A percentile compares a stretch with the other conserved stretches of the same genome.
These are phyloP conservation scores for Kuraishia cidri DNA, from an alignment of 805 yeast species.

Conservation along the genomic window DNA sequence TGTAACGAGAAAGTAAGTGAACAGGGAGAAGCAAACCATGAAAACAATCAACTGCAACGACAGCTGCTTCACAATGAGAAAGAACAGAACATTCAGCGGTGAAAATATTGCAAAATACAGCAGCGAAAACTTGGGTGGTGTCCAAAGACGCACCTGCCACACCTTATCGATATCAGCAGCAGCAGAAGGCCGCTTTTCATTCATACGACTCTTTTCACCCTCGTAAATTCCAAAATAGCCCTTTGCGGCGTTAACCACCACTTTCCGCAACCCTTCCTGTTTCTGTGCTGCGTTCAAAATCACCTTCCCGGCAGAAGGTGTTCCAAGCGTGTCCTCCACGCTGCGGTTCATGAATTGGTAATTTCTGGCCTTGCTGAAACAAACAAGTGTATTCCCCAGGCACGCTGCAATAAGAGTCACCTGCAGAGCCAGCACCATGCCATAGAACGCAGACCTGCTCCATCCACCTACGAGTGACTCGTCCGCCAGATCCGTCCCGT, in stretches of 20 bases:
- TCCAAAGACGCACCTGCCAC: conserved; percentile 44
- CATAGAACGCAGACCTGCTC: too few species aligned
- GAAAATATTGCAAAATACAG: conserved; percentile 44
- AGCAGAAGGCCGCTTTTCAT: too few species aligned
- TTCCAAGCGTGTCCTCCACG: not conserved
- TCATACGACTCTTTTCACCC: too few species aligned
- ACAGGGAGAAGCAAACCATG: conserved; percentile 24
- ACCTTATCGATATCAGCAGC: not conserved
- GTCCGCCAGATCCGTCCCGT: too few species aligned
- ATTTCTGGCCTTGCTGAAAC: not conserved
- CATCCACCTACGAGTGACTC: too few species aligned
- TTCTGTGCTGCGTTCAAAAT: too few species aligned
- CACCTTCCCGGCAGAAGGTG: conserved; percentile 1
- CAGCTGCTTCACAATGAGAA: conserved; percentile 16
- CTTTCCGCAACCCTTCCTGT: too few species aligned
- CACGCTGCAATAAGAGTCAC: not conserved
- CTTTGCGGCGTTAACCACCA: too few species aligned
- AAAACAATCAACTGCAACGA: conserved; percentile 13
- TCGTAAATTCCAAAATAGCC: too few species aligned
- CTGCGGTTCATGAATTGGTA: conserved; percentile 1
- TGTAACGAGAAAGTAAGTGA: conserved; percentile 27
- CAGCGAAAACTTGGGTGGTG: conserved; percentile 51
- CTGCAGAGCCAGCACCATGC: too few species aligned
- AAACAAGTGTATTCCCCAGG: not conserved
- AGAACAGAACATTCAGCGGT: conserved; percentile 42